A percentile compares a stretch with the other conserved stretches of the same genome.
Conservation (phyloP, 2,329 filamentous ascomycete species). For the Apiospora saccharicola region DNA sequence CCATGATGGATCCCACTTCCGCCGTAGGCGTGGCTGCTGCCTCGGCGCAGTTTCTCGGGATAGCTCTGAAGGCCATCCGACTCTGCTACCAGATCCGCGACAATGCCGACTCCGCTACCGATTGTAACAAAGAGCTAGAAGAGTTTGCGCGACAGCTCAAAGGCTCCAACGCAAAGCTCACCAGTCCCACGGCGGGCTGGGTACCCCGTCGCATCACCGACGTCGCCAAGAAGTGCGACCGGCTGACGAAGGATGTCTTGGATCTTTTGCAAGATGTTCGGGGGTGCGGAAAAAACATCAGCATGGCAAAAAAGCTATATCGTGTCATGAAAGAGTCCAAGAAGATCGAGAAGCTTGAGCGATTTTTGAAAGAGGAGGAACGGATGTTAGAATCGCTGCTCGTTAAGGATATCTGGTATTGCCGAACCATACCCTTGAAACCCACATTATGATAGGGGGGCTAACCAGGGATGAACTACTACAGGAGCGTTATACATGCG, state of each 20-base stretch:
- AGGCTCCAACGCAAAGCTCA: conserved; percentile 22
- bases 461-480: too few species aligned
- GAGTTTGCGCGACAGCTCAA: conserved; percentile 21
- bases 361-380: conserved; percentile 26
- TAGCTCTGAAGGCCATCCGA: conserved; percentile 26
- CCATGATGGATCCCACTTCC: conserved; percentile 26
- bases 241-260: conserved; percentile 24
- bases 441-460: too few species aligned
- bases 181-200: neutral
- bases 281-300: conserved; percentile 15
- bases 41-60: conserved; percentile 28
- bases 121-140: conserved; percentile 29
- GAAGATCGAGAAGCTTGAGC: conserved; percentile 20
- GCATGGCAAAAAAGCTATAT: neutral
- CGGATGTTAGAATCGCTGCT: conserved; percentile 23
- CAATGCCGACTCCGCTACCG: conserved; percentile 22
- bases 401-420: neutral
- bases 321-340: conserved; percentile 2
- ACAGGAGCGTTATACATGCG: neutral
- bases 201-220: conserved; percentile 22
- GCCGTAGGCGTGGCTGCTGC: conserved; percentile 30
- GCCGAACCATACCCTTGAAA: neutral
- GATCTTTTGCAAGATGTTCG: conserved; percentile 26
- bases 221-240: conserved; percentile 23
- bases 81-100: conserved; percentile 26